Conservation (phyloP, 768 basidiomycete species). For the Calocybe indica region DNA sequence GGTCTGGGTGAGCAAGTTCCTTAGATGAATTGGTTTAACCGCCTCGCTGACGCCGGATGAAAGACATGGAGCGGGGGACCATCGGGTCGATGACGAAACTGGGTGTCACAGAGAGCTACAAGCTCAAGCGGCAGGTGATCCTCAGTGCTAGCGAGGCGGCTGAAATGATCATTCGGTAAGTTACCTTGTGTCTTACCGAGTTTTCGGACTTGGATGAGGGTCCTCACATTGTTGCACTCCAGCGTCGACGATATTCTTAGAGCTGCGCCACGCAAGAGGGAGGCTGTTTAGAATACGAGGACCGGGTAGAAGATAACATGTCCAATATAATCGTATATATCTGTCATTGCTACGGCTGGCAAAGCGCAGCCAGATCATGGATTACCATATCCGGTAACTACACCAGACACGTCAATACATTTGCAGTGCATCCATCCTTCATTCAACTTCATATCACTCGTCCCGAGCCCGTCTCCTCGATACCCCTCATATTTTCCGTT, state of each 20-base stretch:
- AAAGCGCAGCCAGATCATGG: not conserved
- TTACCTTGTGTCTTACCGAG: not conserved
- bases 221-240: not conserved
- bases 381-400: not conserved
- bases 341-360: not conserved
- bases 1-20: constrained; percentile 64
- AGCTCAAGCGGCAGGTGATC: constrained; percentile 94
- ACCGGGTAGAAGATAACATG: not conserved
- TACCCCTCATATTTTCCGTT: too few relatives aligned
- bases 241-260: constrained; percentile 93
- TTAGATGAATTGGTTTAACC: not conserved
- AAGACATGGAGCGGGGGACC: constrained; percentile 84
- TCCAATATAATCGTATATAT: not conserved
- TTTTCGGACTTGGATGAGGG: not conserved
- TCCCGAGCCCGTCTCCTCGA: not conserved
- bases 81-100: constrained; percentile 86
- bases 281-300: constrained; percentile 47
- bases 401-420: not conserved
- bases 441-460: not conserved
- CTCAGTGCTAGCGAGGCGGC: constrained; percentile 92
- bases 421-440: not conserved
- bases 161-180: constrained; percentile 95
- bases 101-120: constrained; percentile 95
- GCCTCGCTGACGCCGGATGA: not conserved
- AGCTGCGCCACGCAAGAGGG: constrained; percentile 78